Evolutionary conservation across 2,329 filamentous ascomycete genomes (phyloP).

Genomic region (Ustulina deusta): DNA sequence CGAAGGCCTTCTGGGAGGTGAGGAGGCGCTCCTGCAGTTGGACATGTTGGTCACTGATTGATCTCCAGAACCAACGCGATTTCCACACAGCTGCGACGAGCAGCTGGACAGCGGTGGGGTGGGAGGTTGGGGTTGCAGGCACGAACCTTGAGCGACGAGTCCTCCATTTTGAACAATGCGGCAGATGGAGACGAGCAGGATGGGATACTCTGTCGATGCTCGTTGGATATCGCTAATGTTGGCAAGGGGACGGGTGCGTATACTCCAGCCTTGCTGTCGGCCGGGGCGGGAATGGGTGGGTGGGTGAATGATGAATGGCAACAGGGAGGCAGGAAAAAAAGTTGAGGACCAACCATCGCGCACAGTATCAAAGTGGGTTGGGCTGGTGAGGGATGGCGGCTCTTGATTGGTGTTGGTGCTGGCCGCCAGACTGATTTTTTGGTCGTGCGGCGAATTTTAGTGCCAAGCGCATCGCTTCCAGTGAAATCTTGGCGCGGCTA

Average conservation of each 20-base stretch:
- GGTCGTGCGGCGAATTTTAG: slow-evolving; percentile 40
- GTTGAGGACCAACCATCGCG: slow-evolving; percentile 33
- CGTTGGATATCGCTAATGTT: slow-evolving; percentile 15
- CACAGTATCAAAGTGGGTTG: slow-evolving; percentile 26
- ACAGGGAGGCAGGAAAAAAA: slow-evolving; percentile 40
- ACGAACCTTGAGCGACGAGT: slow-evolving; percentile 62
- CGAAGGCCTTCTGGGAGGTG: slow-evolving; percentile 78
- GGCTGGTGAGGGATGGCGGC: slow-evolving; percentile 12
- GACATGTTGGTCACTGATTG: slow-evolving; percentile 42
- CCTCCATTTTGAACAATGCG: slow-evolving; percentile 53
- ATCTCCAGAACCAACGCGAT: slow-evolving; percentile 20
- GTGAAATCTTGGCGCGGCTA: slow-evolving; percentile 39
- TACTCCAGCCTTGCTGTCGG: background rate
- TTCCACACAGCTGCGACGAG: background rate
- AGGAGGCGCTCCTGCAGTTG: slow-evolving; percentile 65
- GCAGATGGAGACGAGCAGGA: background rate
- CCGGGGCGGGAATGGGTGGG: background rate
- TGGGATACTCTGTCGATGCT: background rate
- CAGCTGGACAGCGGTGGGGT: slow-evolving; percentile 35
- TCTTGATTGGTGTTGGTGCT: slow-evolving; percentile 34
- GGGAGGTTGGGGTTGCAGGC: slow-evolving; percentile 28
- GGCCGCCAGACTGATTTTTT: slow-evolving; percentile 39
- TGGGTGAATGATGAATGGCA: background rate
- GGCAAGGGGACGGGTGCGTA: background rate
- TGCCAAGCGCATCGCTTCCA: slow-evolving; percentile 41